phyloP scores from a whole-genome alignment of 805 yeast genomes.

The Kodamaea fukazawae region DNA sequence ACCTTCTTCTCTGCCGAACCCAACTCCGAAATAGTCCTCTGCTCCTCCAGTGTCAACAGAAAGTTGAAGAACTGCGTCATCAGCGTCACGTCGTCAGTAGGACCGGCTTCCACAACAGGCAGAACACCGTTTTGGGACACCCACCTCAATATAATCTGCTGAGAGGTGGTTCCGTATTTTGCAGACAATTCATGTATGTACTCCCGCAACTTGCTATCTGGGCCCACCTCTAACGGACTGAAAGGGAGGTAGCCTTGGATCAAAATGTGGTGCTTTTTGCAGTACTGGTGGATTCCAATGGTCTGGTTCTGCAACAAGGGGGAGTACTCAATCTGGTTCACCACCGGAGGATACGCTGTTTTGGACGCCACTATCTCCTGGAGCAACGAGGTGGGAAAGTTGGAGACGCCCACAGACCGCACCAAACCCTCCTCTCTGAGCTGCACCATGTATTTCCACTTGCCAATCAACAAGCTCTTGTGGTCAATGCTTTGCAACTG shows the following conservation, averaged over 20 bases:
- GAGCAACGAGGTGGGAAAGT: slow-evolving; percentile 48
- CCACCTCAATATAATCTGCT: slow-evolving; percentile 47
- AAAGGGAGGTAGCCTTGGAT: slow-evolving; percentile 27
- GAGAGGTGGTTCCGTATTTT: slow-evolving; percentile 36
- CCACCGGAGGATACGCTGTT: slow-evolving; percentile 23
- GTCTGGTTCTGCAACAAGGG: slow-evolving; percentile 33
- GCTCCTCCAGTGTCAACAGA: slow-evolving; percentile 19
- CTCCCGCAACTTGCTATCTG: slow-evolving; percentile 28
- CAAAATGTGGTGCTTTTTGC: slow-evolving; percentile 24
- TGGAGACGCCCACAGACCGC: slow-evolving; percentile 49
- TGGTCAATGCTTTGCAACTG: too few relatives aligned
- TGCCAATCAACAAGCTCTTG: too few relatives aligned
- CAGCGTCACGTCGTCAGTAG: slow-evolving; percentile 37
- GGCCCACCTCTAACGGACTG: slow-evolving; percentile 26
- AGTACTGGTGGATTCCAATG: slow-evolving; percentile 25
- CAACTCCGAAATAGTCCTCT: slow-evolving; percentile 12
- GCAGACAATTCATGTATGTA: slow-evolving; percentile 21
- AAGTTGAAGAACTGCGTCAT: slow-evolving; percentile 28
- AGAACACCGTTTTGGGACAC: slow-evolving; percentile 39
- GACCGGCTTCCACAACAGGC: slow-evolving; percentile 48
- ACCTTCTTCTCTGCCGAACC: slow-evolving; percentile 11
- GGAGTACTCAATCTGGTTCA: slow-evolving; percentile 31
- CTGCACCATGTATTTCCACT: too few relatives aligned
- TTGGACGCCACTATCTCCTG: slow-evolving; percentile 37
- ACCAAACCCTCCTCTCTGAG: too few relatives aligned